Evolutionary conservation across 2,329 filamentous ascomycete species (phyloP), one percentile per base, ranked within the genome.

Genomic region (Epichloe aotearoae): DNA sequence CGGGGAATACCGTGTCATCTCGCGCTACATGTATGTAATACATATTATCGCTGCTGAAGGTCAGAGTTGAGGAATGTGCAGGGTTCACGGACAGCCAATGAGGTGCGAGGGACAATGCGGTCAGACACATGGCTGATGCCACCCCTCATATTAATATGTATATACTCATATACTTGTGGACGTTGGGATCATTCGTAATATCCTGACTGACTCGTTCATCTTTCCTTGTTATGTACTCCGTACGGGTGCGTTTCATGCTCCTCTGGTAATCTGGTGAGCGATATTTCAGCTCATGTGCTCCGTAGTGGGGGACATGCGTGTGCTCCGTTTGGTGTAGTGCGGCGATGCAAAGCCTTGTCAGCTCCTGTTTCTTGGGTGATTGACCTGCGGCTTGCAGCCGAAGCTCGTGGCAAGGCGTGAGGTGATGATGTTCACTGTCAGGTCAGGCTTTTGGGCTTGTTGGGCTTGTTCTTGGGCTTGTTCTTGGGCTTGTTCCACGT

Each of bases 231-330:
- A 8, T 8, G 26, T 30, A n/a, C n/a, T n/a, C n/a, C n/a, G n/a
- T n/a, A 30, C 26, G 26, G 8, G 26, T 30, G 26, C 26, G 26
- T 11, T 30, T 30, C 26, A 46, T 38, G 37, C 34, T 19, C 20
- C 14, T 19, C 8, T 11, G 20, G 3, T 19, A 7, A 30, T 26
- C 5, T 38, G 47, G 19, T 47, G 51, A 46, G 50, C 47, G 47
- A 50, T 47, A 46, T 52, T 46, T 46, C 43, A 52, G 47, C 47
- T 52, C 46, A 26, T 52, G 46, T 52, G 8, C 30, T 10, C 8
- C 8, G 30, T 30, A n/a, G 39, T 47, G 45, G 38, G 44, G 20
- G 26, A 26, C 38, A 47, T 46, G 33, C 37, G 33, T 46, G 46
- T 49, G 47, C 41, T 50, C 41, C 41, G 48, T 39, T 41, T 45